Percentiles rank a stretch among this genome's conserved stretches.
phyloP scores from a whole-genome alignment of 306 rosid species.

The Rosa lucieae region DNA sequence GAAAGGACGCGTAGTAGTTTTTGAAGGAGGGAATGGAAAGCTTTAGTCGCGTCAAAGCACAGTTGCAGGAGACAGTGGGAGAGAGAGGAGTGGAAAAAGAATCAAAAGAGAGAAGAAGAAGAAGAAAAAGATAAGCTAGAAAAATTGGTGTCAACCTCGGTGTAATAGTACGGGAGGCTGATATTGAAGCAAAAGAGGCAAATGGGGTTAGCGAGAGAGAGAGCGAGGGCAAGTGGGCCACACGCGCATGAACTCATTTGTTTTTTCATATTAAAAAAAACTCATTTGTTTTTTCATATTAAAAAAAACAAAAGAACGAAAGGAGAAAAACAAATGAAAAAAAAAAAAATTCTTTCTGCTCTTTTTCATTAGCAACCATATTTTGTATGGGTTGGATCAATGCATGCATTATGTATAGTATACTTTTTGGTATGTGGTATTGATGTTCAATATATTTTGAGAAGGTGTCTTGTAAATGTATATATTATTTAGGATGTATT shows the following conservation, averaged over 20 bases:
- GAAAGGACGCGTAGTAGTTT: slow-evolving; percentile 68
- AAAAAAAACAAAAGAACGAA: too few species aligned
- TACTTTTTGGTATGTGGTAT: too few species aligned
- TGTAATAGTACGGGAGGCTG: slow-evolving; percentile 43
- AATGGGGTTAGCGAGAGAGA: background rate
- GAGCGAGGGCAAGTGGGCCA: slow-evolving; percentile 33
- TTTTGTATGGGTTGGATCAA: too few species aligned
- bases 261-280: background rate
- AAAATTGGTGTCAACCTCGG: slow-evolving; percentile 47
- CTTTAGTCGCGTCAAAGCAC: slow-evolving; percentile 56
- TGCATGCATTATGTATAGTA: too few species aligned
- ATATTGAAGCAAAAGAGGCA: slow-evolving; percentile 33
- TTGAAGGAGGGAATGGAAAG: slow-evolving; percentile 43
- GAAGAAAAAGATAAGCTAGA: slow-evolving; percentile 53
- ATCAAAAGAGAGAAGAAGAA: slow-evolving; percentile 12
- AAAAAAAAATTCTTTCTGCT: too few species aligned
- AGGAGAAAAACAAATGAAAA: too few species aligned
- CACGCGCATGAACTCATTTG: slow-evolving; percentile 39
- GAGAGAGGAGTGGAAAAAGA: slow-evolving; percentile 14
- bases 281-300: background rate
- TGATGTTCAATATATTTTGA: too few species aligned
- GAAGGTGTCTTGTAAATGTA: too few species aligned
- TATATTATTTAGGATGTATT: too few species aligned
- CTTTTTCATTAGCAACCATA: too few species aligned
- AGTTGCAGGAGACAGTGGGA: slow-evolving; percentile 22